Conservation (phyloP, 129 eudicot genomes). For the Centaurea solstitialis region DNA sequence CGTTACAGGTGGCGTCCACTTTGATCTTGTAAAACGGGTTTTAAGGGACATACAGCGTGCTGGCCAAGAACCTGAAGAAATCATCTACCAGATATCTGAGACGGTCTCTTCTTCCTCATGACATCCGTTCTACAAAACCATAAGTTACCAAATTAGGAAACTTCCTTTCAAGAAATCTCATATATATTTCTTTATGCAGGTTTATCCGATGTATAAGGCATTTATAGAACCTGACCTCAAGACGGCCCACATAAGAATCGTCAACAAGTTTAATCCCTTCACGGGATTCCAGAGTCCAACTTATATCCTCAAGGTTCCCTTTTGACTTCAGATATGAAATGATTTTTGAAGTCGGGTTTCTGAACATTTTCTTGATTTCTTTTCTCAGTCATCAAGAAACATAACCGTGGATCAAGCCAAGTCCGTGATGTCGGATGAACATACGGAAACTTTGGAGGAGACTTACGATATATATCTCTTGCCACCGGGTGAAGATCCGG, state of each 20-base stretch:
- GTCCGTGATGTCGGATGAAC: constrained; percentile 32
- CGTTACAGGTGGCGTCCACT: constrained; percentile 97
- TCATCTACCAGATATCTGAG: constrained; percentile 94
- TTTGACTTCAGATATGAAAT: not conserved
- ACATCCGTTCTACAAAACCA: not conserved
- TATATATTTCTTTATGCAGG: constrained; percentile 21
- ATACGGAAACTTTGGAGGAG: constrained; percentile 38
- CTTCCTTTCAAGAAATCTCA: constrained; percentile 9
- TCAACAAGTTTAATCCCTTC: constrained; percentile 91
- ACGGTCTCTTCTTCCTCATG: constrained; percentile 61
- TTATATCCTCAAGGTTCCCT: constrained; percentile 49
- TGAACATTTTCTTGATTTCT: constrained; percentile 13
- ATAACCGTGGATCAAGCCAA: constrained; percentile 33
- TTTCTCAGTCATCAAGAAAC: constrained; percentile 29
- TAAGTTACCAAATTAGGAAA: not conserved
- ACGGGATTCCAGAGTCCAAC: constrained; percentile 93
- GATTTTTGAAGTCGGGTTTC: not conserved
- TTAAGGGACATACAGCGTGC: constrained; percentile 95
- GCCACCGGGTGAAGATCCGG: constrained; percentile 98
- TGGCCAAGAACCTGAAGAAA: constrained; percentile 95
- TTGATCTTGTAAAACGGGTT: constrained; percentile 94
- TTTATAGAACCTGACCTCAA: constrained; percentile 42
- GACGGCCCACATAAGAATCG: constrained; percentile 41
- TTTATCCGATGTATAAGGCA: constrained; percentile 44
- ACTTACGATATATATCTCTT: constrained; percentile 76